Evolutionary conservation across 1,284 basidiomycete species (phyloP), one percentile per base, ranked within the genome.

Genomic region (Ceratorhiza oryzae-sativae): DNA sequence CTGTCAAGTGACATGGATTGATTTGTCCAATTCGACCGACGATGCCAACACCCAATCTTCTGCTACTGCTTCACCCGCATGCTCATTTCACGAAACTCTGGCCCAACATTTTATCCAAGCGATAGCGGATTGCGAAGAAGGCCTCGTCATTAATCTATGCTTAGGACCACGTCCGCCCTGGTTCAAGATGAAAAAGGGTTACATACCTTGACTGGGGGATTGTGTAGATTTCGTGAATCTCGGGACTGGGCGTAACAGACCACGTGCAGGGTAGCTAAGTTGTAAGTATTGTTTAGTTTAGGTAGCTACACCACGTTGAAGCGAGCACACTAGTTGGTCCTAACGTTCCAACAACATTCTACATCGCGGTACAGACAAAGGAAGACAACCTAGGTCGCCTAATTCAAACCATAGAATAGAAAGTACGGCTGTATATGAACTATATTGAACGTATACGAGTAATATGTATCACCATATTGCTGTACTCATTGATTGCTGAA

Each of bases 151-250:
- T 70, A 97, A 97, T 78, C 88, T 89, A 0, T 86, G 85, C 2
- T 82, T 85, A 10, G 88, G 90, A 0, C 23, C 79, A 75, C 80
- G 79, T 12, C 79, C 82, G 61, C 89, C 87, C 20, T 95, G 93
- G 92, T 87, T 93, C 55, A 95, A 95, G 82, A 85, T 83, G 62
- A 90, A 92, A 82, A 87, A 85, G 78, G 94, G 96, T 78, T 95
- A 95, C 76, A 92, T 97, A 45, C 87, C 87, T 0, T 90, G 90
- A 0, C 84, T 90, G 53, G 93, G 93, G 0, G 94, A 97, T 79
- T 85, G 86, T 12, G 77, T 94, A 13, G 93, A 95, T 78, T 83
- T 95, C 60, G 87, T 88, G 0, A 78, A 95, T 23, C 78, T 95
- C 27, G 94, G 87, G 0, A 92, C 89, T 13, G 82, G 85, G 0